Evolutionary conservation across 106 monocot genomes (phyloP).

Genomic region (Vanilla planifolia): DNA sequence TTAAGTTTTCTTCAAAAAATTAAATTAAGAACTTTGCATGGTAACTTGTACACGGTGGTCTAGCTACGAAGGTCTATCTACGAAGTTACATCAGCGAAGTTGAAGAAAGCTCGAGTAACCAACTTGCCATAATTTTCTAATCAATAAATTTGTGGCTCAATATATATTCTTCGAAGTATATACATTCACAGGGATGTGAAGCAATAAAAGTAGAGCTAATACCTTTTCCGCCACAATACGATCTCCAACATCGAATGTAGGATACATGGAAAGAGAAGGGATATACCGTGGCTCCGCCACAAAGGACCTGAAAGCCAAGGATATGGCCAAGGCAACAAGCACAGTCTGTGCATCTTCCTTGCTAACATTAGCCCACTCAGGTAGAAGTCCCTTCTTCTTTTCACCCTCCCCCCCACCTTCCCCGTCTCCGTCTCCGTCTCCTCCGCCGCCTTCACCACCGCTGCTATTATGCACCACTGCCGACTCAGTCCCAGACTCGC

Average conservation of each 20-base stretch:
- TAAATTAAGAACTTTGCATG: too few species aligned
- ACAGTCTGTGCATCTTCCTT: conserved; percentile 86
- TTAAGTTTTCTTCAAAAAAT: too few species aligned
- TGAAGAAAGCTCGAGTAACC: too few species aligned
- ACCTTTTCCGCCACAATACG: conserved; percentile 97
- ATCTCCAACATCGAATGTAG: conserved; percentile 92
- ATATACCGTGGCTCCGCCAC: conserved; percentile 95
- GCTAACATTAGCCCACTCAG: conserved; percentile 62
- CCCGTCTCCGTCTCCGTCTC: conserved; percentile 22
- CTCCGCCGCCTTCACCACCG: conserved; percentile 19
- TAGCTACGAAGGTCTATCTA: too few species aligned
- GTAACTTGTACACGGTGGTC: too few species aligned
- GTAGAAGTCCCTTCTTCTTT: conserved; percentile 56
- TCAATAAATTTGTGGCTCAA: too few species aligned
- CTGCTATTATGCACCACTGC: conserved; percentile 10
- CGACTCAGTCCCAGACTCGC: conserved; percentile 24
- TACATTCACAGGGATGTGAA: too few species aligned
- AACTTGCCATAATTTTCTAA: too few species aligned
- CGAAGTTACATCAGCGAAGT: too few species aligned
- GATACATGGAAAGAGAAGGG: conserved; percentile 96
- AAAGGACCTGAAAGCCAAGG: conserved; percentile 79
- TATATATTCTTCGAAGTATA: too few species aligned
- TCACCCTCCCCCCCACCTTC: conserved; percentile 35
- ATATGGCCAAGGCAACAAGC: conserved; percentile 64
- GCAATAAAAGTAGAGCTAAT: neutral